phyloP scores from a whole-genome alignment of 1,284 basidiomycete species.

The Ceratorhiza oryzae-sativae region DNA sequence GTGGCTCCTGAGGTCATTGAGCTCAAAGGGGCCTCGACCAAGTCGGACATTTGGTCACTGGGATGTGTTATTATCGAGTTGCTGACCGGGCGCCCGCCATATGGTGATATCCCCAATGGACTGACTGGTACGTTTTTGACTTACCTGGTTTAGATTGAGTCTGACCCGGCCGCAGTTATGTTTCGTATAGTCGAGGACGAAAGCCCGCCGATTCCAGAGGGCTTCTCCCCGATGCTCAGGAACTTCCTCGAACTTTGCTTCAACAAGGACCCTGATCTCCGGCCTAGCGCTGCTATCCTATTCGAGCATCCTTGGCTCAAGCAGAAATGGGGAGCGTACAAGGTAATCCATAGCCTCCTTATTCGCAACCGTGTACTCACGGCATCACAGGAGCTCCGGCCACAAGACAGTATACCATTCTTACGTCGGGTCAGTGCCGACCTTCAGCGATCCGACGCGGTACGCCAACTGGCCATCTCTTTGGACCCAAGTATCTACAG shows the following conservation, averaged over 20 bases:
- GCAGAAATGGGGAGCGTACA: slow-evolving; percentile 75
- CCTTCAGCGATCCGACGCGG: slow-evolving; percentile 65
- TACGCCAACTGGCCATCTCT: slow-evolving; percentile 35
- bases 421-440: slow-evolving; percentile 88
- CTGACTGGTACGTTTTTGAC: slow-evolving; percentile 71
- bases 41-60: slow-evolving; percentile 85
- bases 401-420: slow-evolving; percentile 94
- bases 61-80: slow-evolving; percentile 94
- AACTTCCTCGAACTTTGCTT: slow-evolving; percentile 88
- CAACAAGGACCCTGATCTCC: slow-evolving; percentile 79
- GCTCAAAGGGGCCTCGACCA: slow-evolving; percentile 61
- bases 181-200: slow-evolving; percentile 95
- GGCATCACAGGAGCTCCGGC: slow-evolving; percentile 71
- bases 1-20: slow-evolving; percentile 95
- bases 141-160: slow-evolving; percentile 32
- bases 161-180: slow-evolving; percentile 67
- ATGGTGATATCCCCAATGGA: slow-evolving; percentile 82
- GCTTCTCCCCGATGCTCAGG: slow-evolving; percentile 72
- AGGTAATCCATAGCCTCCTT: slow-evolving; percentile 63
- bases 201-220: slow-evolving; percentile 83
- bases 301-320: slow-evolving; percentile 92
- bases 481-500: slow-evolving; percentile 31
- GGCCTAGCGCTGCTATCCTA: slow-evolving; percentile 82
- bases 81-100: slow-evolving; percentile 89
- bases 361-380: slow-evolving; percentile 35